Percentiles rank a stretch among this genome's conserved stretches.
Conservation (phyloP, 108 stramenopile genomes). For the Halocafeteria seosinensis region DNA sequence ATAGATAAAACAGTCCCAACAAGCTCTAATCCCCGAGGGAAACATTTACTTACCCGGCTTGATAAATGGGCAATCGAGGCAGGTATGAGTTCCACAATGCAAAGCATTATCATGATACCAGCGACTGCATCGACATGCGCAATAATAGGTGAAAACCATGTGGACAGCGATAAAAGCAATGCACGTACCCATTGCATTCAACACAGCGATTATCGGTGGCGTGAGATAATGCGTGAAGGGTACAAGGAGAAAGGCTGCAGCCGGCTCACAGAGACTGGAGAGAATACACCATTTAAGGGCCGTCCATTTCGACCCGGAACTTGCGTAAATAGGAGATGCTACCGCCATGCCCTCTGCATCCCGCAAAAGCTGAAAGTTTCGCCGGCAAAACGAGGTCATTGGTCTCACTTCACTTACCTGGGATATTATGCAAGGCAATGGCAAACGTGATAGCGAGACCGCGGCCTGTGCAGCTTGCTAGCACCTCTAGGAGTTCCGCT, state of each 20-base stretch:
- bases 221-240: not conserved
- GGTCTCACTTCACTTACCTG: no score
- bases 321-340: slow-evolving; percentile 64
- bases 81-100: not conserved
- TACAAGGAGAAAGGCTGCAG: not conserved
- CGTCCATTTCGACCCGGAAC: slow-evolving; percentile 55
- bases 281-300: slow-evolving; percentile 32
- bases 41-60: no score
- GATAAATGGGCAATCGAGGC: no score
- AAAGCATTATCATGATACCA: slow-evolving; percentile 1
- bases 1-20: no score
- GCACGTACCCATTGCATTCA: not conserved
- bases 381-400: no score
- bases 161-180: no score
- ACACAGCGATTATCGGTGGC: not conserved
- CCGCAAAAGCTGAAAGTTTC: no score
- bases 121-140: no score
- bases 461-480: not conserved
- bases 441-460: slow-evolving; percentile 55
- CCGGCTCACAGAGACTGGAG: not conserved
- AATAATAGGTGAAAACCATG: no score
- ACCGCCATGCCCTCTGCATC: slow-evolving; percentile 74
- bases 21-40: no score
- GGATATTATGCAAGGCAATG: slow-evolving; percentile 71
- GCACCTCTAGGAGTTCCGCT: not conserved